A percentile compares a stretch with the other conserved stretches of the same genome.
These are phyloP conservation scores for Clarireedia hainanense DNA, from an alignment of 2,329 filamentous ascomycete species.

Conservation along the genomic window DNA sequence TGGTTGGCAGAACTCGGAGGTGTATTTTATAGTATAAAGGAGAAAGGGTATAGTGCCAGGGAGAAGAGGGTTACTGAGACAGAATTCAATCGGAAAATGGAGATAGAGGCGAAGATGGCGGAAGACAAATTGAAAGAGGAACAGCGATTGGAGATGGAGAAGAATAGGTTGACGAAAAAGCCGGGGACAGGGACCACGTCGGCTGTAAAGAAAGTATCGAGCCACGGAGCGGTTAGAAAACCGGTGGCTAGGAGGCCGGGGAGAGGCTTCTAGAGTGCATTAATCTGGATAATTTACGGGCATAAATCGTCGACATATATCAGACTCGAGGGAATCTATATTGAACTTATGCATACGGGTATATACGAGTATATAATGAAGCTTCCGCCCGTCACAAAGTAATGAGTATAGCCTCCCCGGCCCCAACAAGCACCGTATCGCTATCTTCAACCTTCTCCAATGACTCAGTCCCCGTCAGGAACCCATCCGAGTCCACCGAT, in stretches of 20 bases:
- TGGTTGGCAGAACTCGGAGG: conserved; percentile 96
- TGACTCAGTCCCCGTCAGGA: conserved; percentile 6
- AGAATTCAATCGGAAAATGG: conserved; percentile 87
- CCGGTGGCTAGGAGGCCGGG: conserved; percentile 2
- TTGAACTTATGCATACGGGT: too few species aligned
- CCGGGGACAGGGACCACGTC: background rate
- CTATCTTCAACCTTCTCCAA: background rate
- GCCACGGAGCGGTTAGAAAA: conserved; percentile 7
- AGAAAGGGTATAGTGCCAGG: conserved; percentile 87
- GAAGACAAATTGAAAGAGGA: conserved; percentile 68
- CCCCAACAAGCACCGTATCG: conserved; percentile 3
- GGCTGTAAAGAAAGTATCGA: conserved; percentile 1
- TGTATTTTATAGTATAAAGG: conserved; percentile 95
- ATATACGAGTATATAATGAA: too few species aligned
- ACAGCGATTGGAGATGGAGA: conserved; percentile 43
- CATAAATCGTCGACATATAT: too few species aligned
- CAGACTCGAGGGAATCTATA: too few species aligned
- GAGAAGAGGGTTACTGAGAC: conserved; percentile 83
- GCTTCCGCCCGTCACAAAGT: background rate
- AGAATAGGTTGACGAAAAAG: conserved; percentile 39
- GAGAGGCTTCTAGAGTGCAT: conserved; percentile 1
- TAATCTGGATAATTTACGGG: too few species aligned
- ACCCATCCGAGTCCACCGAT: conserved; percentile 4
- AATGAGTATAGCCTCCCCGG: conserved; percentile 6
- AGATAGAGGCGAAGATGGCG: conserved; percentile 88